Conservation (phyloP, 805 yeast species). For the Candida fluviatilis region DNA sequence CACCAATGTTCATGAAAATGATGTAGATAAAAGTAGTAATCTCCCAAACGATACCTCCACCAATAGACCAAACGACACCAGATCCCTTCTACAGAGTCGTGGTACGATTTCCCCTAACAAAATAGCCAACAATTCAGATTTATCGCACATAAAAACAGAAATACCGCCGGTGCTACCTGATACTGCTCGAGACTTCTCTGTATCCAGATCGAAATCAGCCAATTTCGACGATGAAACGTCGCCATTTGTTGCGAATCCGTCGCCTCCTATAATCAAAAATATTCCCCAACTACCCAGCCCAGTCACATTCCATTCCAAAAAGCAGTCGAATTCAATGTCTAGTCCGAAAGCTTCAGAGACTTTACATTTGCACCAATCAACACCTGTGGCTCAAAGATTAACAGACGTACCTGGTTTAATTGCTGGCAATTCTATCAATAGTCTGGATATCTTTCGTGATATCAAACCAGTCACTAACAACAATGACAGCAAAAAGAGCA, state of each 20-base stretch:
- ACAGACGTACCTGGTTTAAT: neutral
- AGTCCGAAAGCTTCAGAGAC: neutral
- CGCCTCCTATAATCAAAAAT: neutral
- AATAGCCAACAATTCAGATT: too few species aligned
- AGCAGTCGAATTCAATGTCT: neutral
- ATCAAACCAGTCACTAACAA: neutral
- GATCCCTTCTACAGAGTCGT: neutral
- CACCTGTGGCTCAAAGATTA: neutral
- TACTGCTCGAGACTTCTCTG: neutral
- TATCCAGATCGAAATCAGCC: neutral
- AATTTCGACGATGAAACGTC: neutral
- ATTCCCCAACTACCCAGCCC: conserved; percentile 4
- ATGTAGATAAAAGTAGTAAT: too few species aligned
- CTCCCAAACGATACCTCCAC: too few species aligned
- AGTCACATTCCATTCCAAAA: neutral
- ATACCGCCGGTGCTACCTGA: neutral
- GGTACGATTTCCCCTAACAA: too few species aligned
- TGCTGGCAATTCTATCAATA: neutral
- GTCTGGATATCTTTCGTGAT: conserved; percentile 1
- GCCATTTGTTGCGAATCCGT: neutral
- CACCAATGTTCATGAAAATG: too few species aligned
- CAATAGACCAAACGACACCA: neutral
- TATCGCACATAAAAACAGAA: too few species aligned
- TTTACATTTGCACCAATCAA: neutral
- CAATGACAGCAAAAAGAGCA: too few species aligned